Base-by-base conservation (phyloP, 2,329 filamentous ascomycete genomes). In the Monosporascus sp. region DNA sequence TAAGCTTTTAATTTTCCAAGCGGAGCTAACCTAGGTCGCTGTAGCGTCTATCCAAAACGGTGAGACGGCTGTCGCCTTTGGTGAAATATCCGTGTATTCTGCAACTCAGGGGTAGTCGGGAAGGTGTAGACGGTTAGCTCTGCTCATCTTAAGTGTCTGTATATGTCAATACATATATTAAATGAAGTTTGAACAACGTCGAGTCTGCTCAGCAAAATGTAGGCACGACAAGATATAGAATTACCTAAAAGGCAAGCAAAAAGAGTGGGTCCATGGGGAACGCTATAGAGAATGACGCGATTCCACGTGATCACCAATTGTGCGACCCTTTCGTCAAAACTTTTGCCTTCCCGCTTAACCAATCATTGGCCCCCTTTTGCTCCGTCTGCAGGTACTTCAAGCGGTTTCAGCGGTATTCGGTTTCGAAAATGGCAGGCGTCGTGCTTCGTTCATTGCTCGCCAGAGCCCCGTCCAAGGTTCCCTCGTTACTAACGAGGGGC, bases 291-390 rank as follows among this genome's bases (percentile, higher is more conserved):
- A 15, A 58, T 60, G 36, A 49, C 57, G 57, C 58, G 53, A 54
- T 61, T 54, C 49, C 57, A 61, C 59, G 59, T 61, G 57, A 61
- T 50, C 22, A 43, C 25, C n/a, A 2, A 27, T 43, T 35, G 38
- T 22, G 6, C 36, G 35, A 11, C 17, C 20, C 22, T 36, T 24
- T 22, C 22, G 22, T 3, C 43, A 46, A 46, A 46, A 36, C 36
- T 43, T 45, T 35, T 25, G 9, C 39, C 7, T 7, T 8, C 2
- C 17, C 38, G 49, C 15, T 35, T 20, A 36, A 7, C 49, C 27
- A 51, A 51, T 35, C 49, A 50, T 36, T 24, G 31, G 17, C 20
- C 22, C 36, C 9, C 20, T 17, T 24, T 22, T 52, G 25, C 11
- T 44, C 18, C 14, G 31, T 45, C 6, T 43, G 38, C 46, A 24